Evolutionary conservation across 1,284 basidiomycete genomes (phyloP), one percentile per base, ranked within the genome.

Genomic region (Moniliophthora roreri): DNA sequence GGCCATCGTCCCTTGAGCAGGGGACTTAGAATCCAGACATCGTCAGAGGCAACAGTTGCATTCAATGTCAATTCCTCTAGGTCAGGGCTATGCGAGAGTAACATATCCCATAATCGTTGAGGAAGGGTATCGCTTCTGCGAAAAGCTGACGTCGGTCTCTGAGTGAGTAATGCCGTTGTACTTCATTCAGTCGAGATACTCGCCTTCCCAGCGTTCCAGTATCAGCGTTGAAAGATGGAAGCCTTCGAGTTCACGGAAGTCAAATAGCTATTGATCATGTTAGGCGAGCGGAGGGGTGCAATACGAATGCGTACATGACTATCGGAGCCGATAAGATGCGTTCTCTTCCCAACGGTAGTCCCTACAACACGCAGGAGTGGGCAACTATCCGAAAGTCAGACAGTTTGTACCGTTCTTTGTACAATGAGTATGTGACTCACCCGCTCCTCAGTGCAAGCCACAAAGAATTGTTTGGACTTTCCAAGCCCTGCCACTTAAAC

Each of bases 401-500:
- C 2, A 38, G 41, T 6, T 15, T 47, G 21, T 6, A 35, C 2
- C 26, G 5, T 11, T 23, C 49, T 34, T 26, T 5, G 11, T 20
- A 37, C 16, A 50, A 51, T 35, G 9, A 10, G 24, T 37, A 15
- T 18, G 15, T 26, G 8, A 55, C 51, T 36, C 46, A 61, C 60
- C 51, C 53, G 36, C 44, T 48, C 5, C 56, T 53, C 21, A 63
- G 49, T 26, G 26, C 35, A 18, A 53, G 52, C 61, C 61, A 63
- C 10, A 63, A 48, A 4, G 48, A 53, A 50, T 63, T 55, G 16
- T 32, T 53, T 34, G 61, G 61, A 16, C 51, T 58, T 23, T 58
- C 55, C 53, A 50, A 28, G 20, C 61, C 60, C 37, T 58, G 54
- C 61, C 58, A 63, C 23, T 52, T 53, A 41, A 63, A 63, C 11